These are phyloP conservation scores for Thielaviopsis populi DNA, from an alignment of 2,329 filamentous ascomycete species.

Conservation along the genomic window DNA sequence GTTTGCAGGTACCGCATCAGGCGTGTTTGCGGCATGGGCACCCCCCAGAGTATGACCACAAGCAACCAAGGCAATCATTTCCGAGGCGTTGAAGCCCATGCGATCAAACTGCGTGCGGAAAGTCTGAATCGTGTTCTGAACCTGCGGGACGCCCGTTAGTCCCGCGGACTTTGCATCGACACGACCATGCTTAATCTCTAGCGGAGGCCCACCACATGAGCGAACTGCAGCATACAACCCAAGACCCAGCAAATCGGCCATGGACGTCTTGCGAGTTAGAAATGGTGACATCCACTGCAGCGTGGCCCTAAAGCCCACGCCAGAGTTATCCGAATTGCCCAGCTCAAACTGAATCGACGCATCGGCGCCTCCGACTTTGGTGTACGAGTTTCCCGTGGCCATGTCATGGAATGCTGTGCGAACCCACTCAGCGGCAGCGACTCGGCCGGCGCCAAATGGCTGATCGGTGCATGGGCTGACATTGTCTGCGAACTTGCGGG, in stretches of 20 bases:
- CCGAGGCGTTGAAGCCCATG: slow-evolving; percentile 39
- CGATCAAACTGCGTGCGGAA: slow-evolving; percentile 41
- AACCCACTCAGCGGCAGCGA: slow-evolving; percentile 47
- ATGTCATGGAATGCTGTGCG: slow-evolving; percentile 48
- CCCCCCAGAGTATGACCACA: slow-evolving; percentile 48
- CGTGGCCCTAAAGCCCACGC: slow-evolving; percentile 38
- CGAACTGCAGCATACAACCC: slow-evolving; percentile 44
- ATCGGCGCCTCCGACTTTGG: slow-evolving; percentile 39
- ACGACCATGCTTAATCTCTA: slow-evolving; percentile 39
- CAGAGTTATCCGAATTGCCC: slow-evolving; percentile 39
- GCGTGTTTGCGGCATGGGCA: slow-evolving; percentile 40
- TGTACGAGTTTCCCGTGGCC: slow-evolving; percentile 36
- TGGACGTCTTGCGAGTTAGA: slow-evolving; percentile 34
- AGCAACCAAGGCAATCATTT: slow-evolving; percentile 46
- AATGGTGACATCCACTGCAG: slow-evolving; percentile 40
- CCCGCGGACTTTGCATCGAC: slow-evolving; percentile 37
- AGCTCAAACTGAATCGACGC: slow-evolving; percentile 46
- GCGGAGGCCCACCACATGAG: slow-evolving; percentile 40
- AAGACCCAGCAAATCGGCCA: slow-evolving; percentile 43
- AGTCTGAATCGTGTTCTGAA: slow-evolving; percentile 37
- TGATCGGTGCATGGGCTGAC: slow-evolving; percentile 43
- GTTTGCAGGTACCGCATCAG: slow-evolving; percentile 34
- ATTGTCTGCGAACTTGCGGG: slow-evolving; percentile 39
- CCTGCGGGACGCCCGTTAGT: slow-evolving; percentile 38
- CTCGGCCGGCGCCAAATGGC: slow-evolving; percentile 37